Conservation (phyloP, 2,329 filamentous ascomycete species). For the Trichoderma guizhouense region DNA sequence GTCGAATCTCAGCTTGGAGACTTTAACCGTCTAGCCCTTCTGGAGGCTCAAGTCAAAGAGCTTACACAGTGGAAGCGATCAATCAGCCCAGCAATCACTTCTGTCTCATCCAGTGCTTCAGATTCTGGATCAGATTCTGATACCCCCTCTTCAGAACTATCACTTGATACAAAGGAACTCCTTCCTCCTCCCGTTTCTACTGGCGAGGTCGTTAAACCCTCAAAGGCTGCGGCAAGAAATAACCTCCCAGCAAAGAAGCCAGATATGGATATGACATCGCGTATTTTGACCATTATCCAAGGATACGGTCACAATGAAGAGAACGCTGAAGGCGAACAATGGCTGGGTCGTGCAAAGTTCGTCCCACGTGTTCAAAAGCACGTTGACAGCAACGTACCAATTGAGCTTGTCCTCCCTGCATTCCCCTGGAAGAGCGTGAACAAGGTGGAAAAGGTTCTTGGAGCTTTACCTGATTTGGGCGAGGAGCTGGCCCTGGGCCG, state of each 20-base stretch:
- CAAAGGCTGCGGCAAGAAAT: background rate
- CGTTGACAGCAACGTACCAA: background rate
- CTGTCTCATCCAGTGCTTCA: background rate
- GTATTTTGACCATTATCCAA: background rate
- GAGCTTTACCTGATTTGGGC: background rate
- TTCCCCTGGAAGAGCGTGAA: background rate
- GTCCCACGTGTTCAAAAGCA: background rate
- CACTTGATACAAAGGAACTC: background rate
- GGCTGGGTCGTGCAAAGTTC: background rate
- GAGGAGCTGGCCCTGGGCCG: background rate
- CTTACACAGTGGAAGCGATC: background rate
- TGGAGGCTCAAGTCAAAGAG: background rate
- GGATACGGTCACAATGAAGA: background rate
- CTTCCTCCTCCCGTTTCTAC: background rate
- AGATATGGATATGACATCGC: background rate
- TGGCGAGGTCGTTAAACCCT: background rate
- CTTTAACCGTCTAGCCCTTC: background rate
- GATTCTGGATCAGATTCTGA: background rate
- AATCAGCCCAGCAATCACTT: background rate
- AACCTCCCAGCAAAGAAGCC: background rate
- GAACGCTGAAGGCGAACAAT: background rate
- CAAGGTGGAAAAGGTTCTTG: background rate
- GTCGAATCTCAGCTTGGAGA: background rate
- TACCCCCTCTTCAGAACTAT: background rate
- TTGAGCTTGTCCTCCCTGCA: background rate